A percentile compares a stretch with the other conserved stretches of the same genome.
phyloP scores from a whole-genome alignment of 345 rosid species.

The Stellera chamaejasme region DNA sequence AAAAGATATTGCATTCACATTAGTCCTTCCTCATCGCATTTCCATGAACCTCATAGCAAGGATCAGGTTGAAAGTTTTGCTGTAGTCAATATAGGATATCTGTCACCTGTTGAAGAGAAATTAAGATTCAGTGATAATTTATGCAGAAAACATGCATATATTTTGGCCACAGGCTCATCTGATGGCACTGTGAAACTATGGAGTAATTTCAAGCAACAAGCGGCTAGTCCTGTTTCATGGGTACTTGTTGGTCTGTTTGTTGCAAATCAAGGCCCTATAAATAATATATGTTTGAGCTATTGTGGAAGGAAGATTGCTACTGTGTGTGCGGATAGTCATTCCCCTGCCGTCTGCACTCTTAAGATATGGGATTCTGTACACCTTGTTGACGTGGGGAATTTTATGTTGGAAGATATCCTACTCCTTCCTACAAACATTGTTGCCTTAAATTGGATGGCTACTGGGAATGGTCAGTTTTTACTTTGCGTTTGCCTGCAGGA shows the following conservation, averaged over 20 bases:
- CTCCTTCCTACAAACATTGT: slow-evolving; percentile 36
- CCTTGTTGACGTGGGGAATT: slow-evolving; percentile 48
- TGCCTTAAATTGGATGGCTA: slow-evolving; percentile 58
- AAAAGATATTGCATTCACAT: slow-evolving; percentile 46
- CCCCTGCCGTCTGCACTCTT: slow-evolving; percentile 26
- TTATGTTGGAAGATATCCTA: slow-evolving; percentile 58
- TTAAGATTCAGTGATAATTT: slow-evolving; percentile 20
- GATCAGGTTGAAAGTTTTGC: slow-evolving; percentile 63
- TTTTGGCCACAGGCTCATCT: slow-evolving; percentile 71
- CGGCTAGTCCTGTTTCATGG: slow-evolving; percentile 35
- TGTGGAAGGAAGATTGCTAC: slow-evolving; percentile 73
- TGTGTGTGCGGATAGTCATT: slow-evolving; percentile 27
- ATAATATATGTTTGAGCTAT: slow-evolving; percentile 44
- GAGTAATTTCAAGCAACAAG: slow-evolving; percentile 36
- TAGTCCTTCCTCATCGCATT: slow-evolving; percentile 44
- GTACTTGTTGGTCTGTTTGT: slow-evolving; percentile 68
- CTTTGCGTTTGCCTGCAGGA: slow-evolving; percentile 71
- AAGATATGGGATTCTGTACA: slow-evolving; percentile 55
- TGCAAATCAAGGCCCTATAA: slow-evolving; percentile 49
- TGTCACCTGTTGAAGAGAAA: slow-evolving; percentile 23
- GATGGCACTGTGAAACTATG: slow-evolving; percentile 83
- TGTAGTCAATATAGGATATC: slow-evolving; percentile 38
- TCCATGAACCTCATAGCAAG: slow-evolving; percentile 49
- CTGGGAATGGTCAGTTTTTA: slow-evolving; percentile 55
- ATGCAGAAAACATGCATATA: slow-evolving; percentile 40